A percentile compares a stretch with the other conserved stretches of the same genome.
phyloP scores from a whole-genome alignment of 495 filamentous ascomycete species.

The Astrothelium macrocarpum region DNA sequence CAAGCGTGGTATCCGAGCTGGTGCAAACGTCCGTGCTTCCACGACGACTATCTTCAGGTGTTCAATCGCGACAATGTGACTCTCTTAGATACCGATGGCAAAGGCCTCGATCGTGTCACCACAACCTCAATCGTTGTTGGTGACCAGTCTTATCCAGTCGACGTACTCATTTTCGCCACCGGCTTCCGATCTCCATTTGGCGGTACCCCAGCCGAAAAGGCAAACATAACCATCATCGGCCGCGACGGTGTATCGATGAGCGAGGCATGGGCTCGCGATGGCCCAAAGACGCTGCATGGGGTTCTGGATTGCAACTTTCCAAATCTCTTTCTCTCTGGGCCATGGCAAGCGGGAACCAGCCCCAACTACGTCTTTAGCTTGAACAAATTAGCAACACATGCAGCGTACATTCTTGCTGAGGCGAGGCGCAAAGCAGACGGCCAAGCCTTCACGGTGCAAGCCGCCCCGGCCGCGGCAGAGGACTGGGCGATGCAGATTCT shows the following conservation, averaged over 20 bases:
- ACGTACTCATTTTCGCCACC: slow-evolving; percentile 42
- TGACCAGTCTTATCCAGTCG: slow-evolving; percentile 21
- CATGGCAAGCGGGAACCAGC: slow-evolving; percentile 31
- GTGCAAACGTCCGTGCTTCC: slow-evolving; percentile 34
- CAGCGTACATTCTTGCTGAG: slow-evolving; percentile 39
- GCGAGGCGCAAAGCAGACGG: slow-evolving; percentile 31
- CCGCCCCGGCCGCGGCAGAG: slow-evolving; percentile 36
- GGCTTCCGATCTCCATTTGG: slow-evolving; percentile 35
- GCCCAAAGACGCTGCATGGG: slow-evolving; percentile 40
- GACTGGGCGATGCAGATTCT: slow-evolving; percentile 39
- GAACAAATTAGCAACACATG: slow-evolving; percentile 32
- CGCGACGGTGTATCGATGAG: slow-evolving; percentile 34
- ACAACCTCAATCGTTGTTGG: slow-evolving; percentile 31
- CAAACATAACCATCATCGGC: slow-evolving; percentile 36
- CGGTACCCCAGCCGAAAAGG: slow-evolving; percentile 29
- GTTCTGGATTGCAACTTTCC: slow-evolving; percentile 39
- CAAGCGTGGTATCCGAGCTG: slow-evolving; percentile 28
- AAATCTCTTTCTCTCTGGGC: slow-evolving; percentile 42
- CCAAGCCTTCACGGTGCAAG: slow-evolving; percentile 32
- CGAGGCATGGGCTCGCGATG: slow-evolving; percentile 34
- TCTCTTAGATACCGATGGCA: slow-evolving; percentile 47
- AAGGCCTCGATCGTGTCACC: slow-evolving; percentile 37
- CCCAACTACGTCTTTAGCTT: slow-evolving; percentile 38
- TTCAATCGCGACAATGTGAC: slow-evolving; percentile 26
- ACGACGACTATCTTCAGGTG: slow-evolving; percentile 27